A percentile compares a stretch with the other conserved stretches of the same genome.
phyloP scores from a whole-genome alignment of 805 yeast genomes.

The Candida stauntonica region DNA sequence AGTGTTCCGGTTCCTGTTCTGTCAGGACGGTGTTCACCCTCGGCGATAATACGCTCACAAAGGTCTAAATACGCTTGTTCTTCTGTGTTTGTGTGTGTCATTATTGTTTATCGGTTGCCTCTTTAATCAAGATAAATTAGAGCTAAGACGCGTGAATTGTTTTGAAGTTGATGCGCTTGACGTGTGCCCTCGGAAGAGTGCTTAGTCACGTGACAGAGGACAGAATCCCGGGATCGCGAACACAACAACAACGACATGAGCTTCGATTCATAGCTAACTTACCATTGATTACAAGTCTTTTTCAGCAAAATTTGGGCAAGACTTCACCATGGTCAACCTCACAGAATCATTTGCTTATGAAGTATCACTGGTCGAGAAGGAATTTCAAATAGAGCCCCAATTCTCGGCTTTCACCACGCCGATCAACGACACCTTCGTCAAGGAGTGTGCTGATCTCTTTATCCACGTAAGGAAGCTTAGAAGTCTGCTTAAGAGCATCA shows the following conservation, averaged over 20 bases:
- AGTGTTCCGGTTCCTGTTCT: slow-evolving; percentile 97
- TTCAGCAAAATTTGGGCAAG: no score
- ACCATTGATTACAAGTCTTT: no score
- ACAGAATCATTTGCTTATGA: slow-evolving; percentile 13
- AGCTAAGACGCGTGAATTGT: slow-evolving; percentile 5
- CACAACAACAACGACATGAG: not conserved
- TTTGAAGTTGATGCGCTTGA: not conserved
- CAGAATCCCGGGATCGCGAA: not conserved
- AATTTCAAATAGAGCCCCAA: slow-evolving; percentile 7
- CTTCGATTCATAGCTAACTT: no score
- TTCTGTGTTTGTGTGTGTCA: slow-evolving; percentile 33
- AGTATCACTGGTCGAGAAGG: slow-evolving; percentile 11
- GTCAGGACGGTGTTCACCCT: slow-evolving; percentile 91
- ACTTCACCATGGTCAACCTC: slow-evolving; percentile 19
- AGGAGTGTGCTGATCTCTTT: slow-evolving; percentile 21
- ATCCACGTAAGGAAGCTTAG: slow-evolving; percentile 28
- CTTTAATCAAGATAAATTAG: no score
- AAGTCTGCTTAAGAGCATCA: slow-evolving; percentile 24
- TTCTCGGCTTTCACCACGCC: not conserved
- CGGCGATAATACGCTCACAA: slow-evolving; percentile 66
- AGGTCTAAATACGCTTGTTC: slow-evolving; percentile 87
- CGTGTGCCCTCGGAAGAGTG: slow-evolving; percentile 1
- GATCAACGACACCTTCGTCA: slow-evolving; percentile 21
- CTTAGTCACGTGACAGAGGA: not conserved
- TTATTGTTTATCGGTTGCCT: no score